Conservation (phyloP, 1,139 yeast genomes). For the Yamadazyma epiphylla region DNA sequence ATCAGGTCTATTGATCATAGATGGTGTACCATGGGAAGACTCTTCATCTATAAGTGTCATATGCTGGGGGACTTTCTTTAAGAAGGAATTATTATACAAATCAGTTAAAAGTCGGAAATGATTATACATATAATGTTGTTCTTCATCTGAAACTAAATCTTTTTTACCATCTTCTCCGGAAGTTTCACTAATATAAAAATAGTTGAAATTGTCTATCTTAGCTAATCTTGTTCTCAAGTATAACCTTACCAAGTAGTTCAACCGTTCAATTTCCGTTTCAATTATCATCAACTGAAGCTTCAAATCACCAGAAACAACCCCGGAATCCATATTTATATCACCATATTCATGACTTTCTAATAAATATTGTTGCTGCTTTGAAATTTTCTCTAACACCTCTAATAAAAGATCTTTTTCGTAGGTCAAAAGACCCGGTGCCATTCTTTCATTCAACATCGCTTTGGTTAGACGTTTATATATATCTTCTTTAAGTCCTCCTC, state of each 20-base stretch:
- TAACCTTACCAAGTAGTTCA: conserved; percentile 73
- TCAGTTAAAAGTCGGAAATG: conserved; percentile 65
- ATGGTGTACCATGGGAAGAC: conserved; percentile 57
- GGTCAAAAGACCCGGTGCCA: conserved; percentile 78
- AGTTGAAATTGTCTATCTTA: conserved; percentile 67
- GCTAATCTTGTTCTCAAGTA: conserved; percentile 74
- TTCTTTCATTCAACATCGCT: conserved; percentile 81
- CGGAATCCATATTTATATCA: conserved; percentile 36
- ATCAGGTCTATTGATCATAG: conserved; percentile 81
- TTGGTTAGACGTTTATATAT: conserved; percentile 17
- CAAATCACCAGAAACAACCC: conserved; percentile 52
- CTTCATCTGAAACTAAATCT: conserved; percentile 52
- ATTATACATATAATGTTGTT: conserved; percentile 53
- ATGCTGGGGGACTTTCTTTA: conserved; percentile 62
- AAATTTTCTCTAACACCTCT: conserved; percentile 53
- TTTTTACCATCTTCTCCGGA: conserved; percentile 11
- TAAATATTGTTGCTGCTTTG: conserved; percentile 68
- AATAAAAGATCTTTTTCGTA: conserved; percentile 61
- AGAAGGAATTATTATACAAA: conserved; percentile 65
- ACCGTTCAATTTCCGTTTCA: conserved; percentile 87
- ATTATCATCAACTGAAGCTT: conserved; percentile 78
- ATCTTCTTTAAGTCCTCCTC: conserved; percentile 3
- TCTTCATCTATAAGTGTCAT: conserved; percentile 70
- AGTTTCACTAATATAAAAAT: conserved; percentile 42
- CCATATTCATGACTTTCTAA: conserved; percentile 57